phyloP scores from a whole-genome alignment of 2,329 filamentous ascomycete species.

The Trichoderma sp. region DNA sequence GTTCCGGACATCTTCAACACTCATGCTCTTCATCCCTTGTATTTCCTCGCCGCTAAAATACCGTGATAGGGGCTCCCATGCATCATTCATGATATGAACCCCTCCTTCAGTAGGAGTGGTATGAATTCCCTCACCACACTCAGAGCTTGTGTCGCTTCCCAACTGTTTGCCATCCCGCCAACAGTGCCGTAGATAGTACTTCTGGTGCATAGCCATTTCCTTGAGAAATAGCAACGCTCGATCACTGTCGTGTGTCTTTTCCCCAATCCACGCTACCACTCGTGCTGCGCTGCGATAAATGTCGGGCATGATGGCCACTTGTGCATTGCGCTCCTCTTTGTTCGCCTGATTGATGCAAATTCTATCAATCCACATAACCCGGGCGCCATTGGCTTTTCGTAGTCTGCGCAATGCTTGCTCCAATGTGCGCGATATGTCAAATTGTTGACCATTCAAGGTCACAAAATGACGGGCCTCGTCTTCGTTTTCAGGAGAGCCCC shows the following conservation, averaged over 20 bases:
- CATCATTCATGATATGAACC: neutral
- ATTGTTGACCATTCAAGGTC: neutral
- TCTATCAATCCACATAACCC: slow-evolving; percentile 7
- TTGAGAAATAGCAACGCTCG: neutral
- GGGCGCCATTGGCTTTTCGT: neutral
- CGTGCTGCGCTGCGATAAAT: neutral
- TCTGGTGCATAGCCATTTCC: slow-evolving; percentile 1
- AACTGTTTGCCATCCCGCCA: neutral
- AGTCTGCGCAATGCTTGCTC: neutral
- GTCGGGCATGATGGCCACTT: slow-evolving; percentile 1
- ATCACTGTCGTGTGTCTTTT: neutral
- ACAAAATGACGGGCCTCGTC: neutral
- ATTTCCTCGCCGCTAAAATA: neutral
- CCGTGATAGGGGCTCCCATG: neutral
- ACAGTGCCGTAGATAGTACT: neutral
- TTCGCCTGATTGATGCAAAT: neutral
- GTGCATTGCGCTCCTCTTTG: neutral
- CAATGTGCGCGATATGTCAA: neutral
- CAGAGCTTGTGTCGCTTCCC: slow-evolving; percentile 1
- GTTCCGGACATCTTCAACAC: neutral
- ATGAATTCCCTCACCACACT: neutral
- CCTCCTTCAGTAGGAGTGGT: neutral
- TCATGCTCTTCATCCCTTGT: neutral
- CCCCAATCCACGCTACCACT: slow-evolving; percentile 1
- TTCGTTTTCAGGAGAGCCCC: neutral